Base-by-base conservation (phyloP, 1,284 basidiomycete genomes). In the Bjerkandera adusta region DNA sequence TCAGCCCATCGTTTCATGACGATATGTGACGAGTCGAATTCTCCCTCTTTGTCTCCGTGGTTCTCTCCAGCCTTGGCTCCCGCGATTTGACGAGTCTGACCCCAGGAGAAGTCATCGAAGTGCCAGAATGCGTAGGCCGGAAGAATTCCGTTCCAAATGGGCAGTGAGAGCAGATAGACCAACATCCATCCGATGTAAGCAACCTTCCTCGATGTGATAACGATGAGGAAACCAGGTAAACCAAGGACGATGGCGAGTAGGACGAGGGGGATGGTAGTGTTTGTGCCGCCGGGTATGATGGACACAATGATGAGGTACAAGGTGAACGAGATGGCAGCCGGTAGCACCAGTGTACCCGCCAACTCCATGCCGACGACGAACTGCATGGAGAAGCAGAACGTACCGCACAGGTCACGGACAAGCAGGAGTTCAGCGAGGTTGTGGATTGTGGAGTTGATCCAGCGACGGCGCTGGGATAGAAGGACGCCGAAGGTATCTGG, bases 371-470 rank as follows among this genome's bases (percentile, higher is more conserved):
- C 93, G 27, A 97, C 92, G 60, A 97, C 92, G 64, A 97, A 97
- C 73, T 93, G 92, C 92, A 94, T 95, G 5, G 90, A 93, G 77
- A 96, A 95, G 71, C 92, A 97, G 82, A 94, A 95, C 3, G 92
- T 95, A 47, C 92, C 92, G 57, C 92, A 95, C 15, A 98, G 81
- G 67, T 99, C 95, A 37, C 93, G 85, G 27, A 99, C 96, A 45
- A 97, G 79, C 37, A 98, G 72, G 51, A 99, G 77, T 65, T 99
- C 97, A 48, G 91, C 89, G 38, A 99, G 73, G 62, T 99, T 99
- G 73, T 99, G 97, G 40, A 99, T 86, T 0, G 97, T 99, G 51
- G 94, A 97, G 74, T 99, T 99, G 73, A 99, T 99, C 97, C 96
- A 99, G 53, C 97, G 88, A 60, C 97, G 87, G 59, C 97, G 90